phyloP scores from a whole-genome alignment of 306 rosid genomes.

The Prinsepia uniflora region DNA sequence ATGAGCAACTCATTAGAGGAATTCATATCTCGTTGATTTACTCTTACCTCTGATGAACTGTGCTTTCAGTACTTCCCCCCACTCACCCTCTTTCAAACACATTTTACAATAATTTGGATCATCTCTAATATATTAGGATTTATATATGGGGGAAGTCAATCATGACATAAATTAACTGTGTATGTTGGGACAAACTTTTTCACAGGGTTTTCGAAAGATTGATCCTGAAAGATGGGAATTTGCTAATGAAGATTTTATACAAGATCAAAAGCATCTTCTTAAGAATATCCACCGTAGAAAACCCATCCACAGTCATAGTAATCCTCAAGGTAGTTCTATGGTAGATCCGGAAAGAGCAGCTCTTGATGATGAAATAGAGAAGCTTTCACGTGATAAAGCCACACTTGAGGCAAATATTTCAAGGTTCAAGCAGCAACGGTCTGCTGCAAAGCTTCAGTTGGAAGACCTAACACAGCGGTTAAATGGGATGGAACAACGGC shows the following conservation, averaged over 20 bases:
- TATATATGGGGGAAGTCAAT: not conserved
- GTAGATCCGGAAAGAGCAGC: conserved; percentile 83
- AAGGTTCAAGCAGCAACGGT: conserved; percentile 48
- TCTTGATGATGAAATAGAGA: conserved; percentile 83
- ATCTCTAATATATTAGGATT: not conserved
- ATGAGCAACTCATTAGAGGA: not conserved
- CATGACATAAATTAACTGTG: not conserved
- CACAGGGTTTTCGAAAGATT: conserved; percentile 87
- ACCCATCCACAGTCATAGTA: conserved; percentile 97
- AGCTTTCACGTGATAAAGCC: conserved; percentile 58
- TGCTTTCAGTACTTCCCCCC: not conserved
- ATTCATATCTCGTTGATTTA: conserved; percentile 2
- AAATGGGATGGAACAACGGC: conserved; percentile 63
- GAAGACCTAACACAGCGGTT: conserved; percentile 56
- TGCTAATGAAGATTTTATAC: conserved; percentile 83
- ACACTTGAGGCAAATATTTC: conserved; percentile 60
- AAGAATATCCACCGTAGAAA: conserved; percentile 92
- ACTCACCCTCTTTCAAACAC: not conserved
- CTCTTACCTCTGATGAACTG: not conserved
- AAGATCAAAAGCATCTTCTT: conserved; percentile 91
- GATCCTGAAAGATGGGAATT: conserved; percentile 96
- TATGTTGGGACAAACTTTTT: conserved; percentile 9
- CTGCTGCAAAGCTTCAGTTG: conserved; percentile 54
- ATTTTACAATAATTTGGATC: not conserved
- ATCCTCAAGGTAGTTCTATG: conserved; percentile 63